Percentiles rank a stretch among this genome's conserved stretches.
Conservation (phyloP, 495 filamentous ascomycete genomes). For the Hypomontagnella monticulosa region DNA sequence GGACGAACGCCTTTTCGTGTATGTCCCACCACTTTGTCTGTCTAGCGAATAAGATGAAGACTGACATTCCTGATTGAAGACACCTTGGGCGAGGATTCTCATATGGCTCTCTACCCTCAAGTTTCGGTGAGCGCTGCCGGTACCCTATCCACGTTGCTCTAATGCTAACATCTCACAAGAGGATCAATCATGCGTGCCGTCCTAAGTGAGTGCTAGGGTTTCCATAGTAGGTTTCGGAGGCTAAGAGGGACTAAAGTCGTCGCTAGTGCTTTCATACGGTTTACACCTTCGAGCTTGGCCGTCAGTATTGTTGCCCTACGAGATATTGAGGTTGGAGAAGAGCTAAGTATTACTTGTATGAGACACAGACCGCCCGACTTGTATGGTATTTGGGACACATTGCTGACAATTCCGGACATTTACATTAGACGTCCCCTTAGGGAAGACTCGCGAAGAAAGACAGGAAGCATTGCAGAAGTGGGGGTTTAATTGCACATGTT, state of each 20-base stretch:
- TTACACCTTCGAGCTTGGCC: conserved; percentile 44
- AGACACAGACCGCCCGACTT: neutral
- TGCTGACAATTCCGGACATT: neutral
- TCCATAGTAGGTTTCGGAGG: neutral
- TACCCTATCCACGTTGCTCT: neutral
- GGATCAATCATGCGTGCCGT: conserved; percentile 54
- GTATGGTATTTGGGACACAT: neutral
- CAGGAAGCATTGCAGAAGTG: conserved; percentile 44
- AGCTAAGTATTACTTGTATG: conserved; percentile 54
- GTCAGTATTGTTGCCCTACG: conserved; percentile 47
- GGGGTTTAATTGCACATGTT: conserved; percentile 53
- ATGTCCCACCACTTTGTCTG: too few relatives aligned
- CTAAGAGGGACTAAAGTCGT: conserved; percentile 22
- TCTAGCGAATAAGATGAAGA: too few relatives aligned
- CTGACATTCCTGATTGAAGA: too few relatives aligned
- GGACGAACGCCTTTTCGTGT: conserved; percentile 53
- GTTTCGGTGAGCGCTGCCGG: conserved; percentile 44
- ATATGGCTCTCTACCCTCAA: conserved; percentile 51
- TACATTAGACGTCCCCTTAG: conserved; percentile 45
- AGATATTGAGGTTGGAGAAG: conserved; percentile 54
- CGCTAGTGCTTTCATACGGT: conserved; percentile 50
- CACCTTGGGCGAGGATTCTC: conserved; percentile 40
- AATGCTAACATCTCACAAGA: conserved; percentile 29
- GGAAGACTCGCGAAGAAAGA: conserved; percentile 44
- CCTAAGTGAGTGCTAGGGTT: conserved; percentile 47